phyloP scores from a whole-genome alignment of 441 rosid species.

The Melastoma candidum region DNA sequence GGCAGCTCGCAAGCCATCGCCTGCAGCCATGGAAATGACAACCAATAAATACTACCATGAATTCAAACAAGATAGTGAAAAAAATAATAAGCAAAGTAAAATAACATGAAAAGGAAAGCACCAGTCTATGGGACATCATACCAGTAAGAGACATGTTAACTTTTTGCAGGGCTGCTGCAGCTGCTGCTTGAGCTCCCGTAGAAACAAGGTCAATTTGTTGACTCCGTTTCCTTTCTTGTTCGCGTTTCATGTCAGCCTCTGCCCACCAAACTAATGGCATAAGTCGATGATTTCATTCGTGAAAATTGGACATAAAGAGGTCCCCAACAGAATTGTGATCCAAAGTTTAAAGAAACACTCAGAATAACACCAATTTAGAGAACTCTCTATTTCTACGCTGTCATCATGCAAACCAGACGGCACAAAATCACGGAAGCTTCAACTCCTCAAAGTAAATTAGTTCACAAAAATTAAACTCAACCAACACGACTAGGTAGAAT shows the following conservation, averaged over 20 bases:
- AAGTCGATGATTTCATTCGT: background rate
- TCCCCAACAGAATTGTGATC: background rate
- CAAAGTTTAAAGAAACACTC: no score
- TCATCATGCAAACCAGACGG: no score
- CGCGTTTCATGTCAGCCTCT: constrained; percentile 78
- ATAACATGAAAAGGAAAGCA: background rate
- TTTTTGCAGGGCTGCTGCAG: constrained; percentile 40
- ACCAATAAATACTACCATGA: constrained; percentile 17
- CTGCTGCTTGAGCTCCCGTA: constrained; percentile 55
- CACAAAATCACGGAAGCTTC: no score
- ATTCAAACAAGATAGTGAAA: constrained; percentile 8
- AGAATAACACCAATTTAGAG: no score
- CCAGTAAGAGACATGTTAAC: constrained; percentile 63
- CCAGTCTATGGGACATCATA: constrained; percentile 8
- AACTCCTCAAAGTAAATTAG: no score
- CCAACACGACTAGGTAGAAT: background rate
- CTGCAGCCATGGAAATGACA: constrained; percentile 32
- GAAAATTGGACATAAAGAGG: constrained; percentile 2
- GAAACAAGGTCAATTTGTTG: constrained; percentile 74
- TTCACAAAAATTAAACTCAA: no score
- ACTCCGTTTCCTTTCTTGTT: constrained; percentile 72
- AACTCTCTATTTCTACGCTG: no score
- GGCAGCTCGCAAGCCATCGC: constrained; percentile 39
- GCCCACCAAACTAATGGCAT: constrained; percentile 16
- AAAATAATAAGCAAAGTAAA: background rate